Percentiles rank a stretch among this genome's conserved stretches.
Conservation (phyloP, 169 alveolate genomes). For the Nephromyces sp. region DNA sequence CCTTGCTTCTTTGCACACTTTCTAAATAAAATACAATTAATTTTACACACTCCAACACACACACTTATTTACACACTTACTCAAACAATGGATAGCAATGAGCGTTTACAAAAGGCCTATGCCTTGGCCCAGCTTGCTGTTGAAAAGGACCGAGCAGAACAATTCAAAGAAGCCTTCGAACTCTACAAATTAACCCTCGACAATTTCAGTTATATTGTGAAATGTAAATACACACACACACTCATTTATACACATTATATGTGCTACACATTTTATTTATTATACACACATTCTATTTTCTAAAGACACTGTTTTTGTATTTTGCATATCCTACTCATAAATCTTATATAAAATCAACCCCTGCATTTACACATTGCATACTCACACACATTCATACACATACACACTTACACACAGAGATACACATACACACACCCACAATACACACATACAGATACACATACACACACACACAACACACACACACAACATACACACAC, state of each 20-base stretch:
- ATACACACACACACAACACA: too few relatives aligned
- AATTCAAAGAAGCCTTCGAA: constrained; percentile 36
- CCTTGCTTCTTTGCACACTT: too few relatives aligned
- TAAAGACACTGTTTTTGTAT: background rate
- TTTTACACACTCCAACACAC: too few relatives aligned
- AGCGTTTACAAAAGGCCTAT: constrained; percentile 31
- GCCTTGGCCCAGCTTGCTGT: constrained; percentile 39
- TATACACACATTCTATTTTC: background rate
- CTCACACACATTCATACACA: too few relatives aligned
- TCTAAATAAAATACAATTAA: too few relatives aligned
- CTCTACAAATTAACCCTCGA: constrained; percentile 41
- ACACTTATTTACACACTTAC: too few relatives aligned
- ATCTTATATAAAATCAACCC: background rate
- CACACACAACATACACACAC: too few relatives aligned
- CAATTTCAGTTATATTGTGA: constrained; percentile 29
- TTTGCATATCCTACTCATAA: background rate
- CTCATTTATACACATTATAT: too few relatives aligned
- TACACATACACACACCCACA: too few relatives aligned
- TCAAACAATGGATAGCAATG: constrained; percentile 2
- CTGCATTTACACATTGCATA: background rate
- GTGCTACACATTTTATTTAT: background rate
- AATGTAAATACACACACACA: too few relatives aligned
- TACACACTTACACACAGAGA: too few relatives aligned
- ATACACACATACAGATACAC: too few relatives aligned
- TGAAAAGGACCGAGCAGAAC: constrained; percentile 32